These are phyloP conservation scores for Coniochaeta hoffmannii DNA, from an alignment of 2,329 filamentous ascomycete genomes.

Conservation along the genomic window DNA sequence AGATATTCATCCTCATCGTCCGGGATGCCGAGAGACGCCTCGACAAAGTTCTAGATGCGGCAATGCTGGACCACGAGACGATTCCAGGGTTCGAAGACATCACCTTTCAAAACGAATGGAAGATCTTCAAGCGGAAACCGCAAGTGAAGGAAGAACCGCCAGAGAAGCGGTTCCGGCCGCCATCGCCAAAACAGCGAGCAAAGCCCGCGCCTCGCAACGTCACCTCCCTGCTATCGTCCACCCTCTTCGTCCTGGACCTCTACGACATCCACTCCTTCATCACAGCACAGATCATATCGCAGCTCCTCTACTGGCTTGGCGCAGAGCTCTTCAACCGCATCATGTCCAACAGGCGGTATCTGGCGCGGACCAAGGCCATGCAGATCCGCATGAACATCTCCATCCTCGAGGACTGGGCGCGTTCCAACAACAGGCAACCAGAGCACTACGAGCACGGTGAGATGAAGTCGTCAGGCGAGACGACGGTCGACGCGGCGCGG, in stretches of 20 bases:
- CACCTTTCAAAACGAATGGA: slow-evolving; percentile 97
- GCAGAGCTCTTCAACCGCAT: slow-evolving; percentile 96
- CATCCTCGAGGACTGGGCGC: slow-evolving; percentile 89
- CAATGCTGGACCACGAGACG: slow-evolving; percentile 96
- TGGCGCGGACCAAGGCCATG: slow-evolving; percentile 97
- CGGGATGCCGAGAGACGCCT: slow-evolving; percentile 90
- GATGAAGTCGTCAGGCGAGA: slow-evolving; percentile 76
- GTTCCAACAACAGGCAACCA: slow-evolving; percentile 84
- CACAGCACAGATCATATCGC: slow-evolving; percentile 80
- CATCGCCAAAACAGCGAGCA: slow-evolving; percentile 85
- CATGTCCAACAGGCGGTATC: slow-evolving; percentile 91
- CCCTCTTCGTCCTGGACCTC: slow-evolving; percentile 93
- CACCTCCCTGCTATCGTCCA: slow-evolving; percentile 89
- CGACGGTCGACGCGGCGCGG: slow-evolving; percentile 74
- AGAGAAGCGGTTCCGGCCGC: slow-evolving; percentile 85
- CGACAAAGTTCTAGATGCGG: slow-evolving; percentile 88
- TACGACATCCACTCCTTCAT: slow-evolving; percentile 99
- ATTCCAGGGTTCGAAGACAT: slow-evolving; percentile 97
- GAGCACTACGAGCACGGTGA: slow-evolving; percentile 95
- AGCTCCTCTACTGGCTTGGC: slow-evolving; percentile 92
- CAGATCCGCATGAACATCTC: slow-evolving; percentile 99
- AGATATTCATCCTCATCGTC: slow-evolving; percentile 97
- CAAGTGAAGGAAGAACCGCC: slow-evolving; percentile 84
- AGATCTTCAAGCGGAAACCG: slow-evolving; percentile 85
- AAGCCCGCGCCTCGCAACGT: slow-evolving; percentile 93